Base-by-base conservation (phyloP, 2,329 filamentous ascomycete species). In the Colletotrichum neosansevieriae region DNA sequence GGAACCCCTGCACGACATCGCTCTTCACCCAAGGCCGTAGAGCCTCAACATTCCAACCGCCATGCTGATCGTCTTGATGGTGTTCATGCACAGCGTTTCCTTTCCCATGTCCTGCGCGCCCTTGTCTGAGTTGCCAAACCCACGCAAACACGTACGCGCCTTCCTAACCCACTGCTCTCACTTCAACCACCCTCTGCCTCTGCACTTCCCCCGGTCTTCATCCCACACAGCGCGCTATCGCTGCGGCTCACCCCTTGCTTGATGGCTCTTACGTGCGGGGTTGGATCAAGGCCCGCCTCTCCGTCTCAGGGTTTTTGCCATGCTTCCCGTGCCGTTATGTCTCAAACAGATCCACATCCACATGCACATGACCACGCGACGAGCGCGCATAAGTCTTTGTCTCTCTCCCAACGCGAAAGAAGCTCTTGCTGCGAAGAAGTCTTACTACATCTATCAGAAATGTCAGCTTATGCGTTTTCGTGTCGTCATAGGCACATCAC, bases 231-330 rank as follows among this genome's bases (percentile, higher is more conserved):
- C 15, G 17, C 19, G 7, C 29, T 29, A 29, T 7, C 6, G 29
- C 29, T 29, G 29, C 6, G 21, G 13, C 11, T 40, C 10, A 21
- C 38, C 40, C 40, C 38, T 29, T 44, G 15, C 40, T 13, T 45
- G 6, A 19, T 7, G 24, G 29, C 38, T 40, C 36, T 24, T 56
- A 17, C 53, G 15, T 53, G 58, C 47, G 58, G 58, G 58, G 47
- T 61, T 61, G 45, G 49, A 44, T 53, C 58, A 53, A 50, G 38
- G 58, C 49, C 58, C 58, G 24, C 58, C 10, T 9, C 58, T 61
- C 38, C 47, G 2, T 21, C 36, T 19, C 57, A 59, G 57, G 57
- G 57, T 42, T 50, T 36, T 29, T 38, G 9, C 57, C 57, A 50
- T 59, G 57, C 50, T 44, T n/a, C 7, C 44, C 24, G 4, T 42